phyloP scores from a whole-genome alignment of 2,329 filamentous ascomycete genomes.

The Botrytis fragariae region DNA sequence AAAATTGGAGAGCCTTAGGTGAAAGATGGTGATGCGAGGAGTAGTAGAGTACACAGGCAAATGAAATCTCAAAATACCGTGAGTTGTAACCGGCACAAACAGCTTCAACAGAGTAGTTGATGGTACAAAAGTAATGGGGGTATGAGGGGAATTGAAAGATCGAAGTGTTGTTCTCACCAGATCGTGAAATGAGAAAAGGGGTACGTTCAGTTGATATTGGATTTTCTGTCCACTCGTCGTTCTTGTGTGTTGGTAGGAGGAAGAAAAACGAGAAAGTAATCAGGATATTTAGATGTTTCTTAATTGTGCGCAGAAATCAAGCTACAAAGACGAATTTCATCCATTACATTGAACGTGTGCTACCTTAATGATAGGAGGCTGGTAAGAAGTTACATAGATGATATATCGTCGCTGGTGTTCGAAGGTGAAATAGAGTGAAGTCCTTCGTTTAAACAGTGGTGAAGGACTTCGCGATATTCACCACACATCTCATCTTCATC shows the following conservation, averaged over 20 bases:
- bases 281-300: background rate
- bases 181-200: background rate
- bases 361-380: background rate
- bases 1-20: background rate
- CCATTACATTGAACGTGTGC: background rate
- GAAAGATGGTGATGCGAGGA: background rate
- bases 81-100: background rate
- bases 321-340: background rate
- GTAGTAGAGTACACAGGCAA: background rate
- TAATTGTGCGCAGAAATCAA: background rate
- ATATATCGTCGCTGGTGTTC: background rate
- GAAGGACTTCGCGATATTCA: background rate
- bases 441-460: background rate
- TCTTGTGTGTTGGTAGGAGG: background rate
- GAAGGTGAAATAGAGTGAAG: background rate
- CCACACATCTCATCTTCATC: background rate
- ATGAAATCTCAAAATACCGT: background rate
- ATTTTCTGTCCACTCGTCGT: background rate
- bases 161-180: background rate
- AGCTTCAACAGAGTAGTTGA: background rate
- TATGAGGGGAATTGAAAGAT: background rate
- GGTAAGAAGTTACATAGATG: background rate
- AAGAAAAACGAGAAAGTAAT: background rate
- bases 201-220: background rate
- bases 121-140: background rate